phyloP scores from a whole-genome alignment of 2,329 filamentous ascomycete genomes.

The Monosporascus sp. region DNA sequence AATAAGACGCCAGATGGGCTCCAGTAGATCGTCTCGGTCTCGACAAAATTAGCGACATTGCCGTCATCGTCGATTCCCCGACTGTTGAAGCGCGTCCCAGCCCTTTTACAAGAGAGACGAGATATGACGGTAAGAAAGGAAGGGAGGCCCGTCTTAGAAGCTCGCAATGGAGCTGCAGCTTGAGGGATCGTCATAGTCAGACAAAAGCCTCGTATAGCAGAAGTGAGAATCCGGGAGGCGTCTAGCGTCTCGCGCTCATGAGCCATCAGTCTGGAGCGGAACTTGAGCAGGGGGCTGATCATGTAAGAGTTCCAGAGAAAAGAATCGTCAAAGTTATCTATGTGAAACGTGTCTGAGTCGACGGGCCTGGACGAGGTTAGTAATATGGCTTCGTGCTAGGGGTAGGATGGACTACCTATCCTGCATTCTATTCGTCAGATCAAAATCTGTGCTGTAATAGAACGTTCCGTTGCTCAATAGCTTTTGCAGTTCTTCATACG shows the following conservation, averaged over 20 bases:
- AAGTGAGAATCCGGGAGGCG: conserved; percentile 80
- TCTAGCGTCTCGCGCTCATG: conserved; percentile 78
- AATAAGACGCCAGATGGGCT: conserved; percentile 73
- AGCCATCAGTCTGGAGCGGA: conserved; percentile 73
- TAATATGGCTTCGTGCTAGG: conserved; percentile 11
- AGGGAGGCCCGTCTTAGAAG: conserved; percentile 63
- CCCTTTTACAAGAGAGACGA: conserved; percentile 80
- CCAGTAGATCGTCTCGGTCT: conserved; percentile 92
- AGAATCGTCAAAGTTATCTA: conserved; percentile 86
- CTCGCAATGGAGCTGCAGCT: conserved; percentile 64
- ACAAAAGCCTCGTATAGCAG: conserved; percentile 89
- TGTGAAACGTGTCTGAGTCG: conserved; percentile 75
- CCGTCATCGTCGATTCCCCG: conserved; percentile 96
- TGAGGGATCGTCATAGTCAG: conserved; percentile 81
- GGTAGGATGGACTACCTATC: conserved; percentile 54
- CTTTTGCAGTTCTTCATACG: conserved; percentile 86
- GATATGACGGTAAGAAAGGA: conserved; percentile 87
- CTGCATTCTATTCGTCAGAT: conserved; percentile 88
- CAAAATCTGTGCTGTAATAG: conserved; percentile 98
- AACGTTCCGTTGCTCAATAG: conserved; percentile 89
- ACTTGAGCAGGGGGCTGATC: conserved; percentile 87
- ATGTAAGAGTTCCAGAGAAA: conserved; percentile 99
- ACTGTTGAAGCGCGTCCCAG: conserved; percentile 95
- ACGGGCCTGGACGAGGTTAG: conserved; percentile 50
- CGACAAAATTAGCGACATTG: conserved; percentile 97